Conservation (phyloP, 2,329 filamentous ascomycete species). For the Colletotrichum simmondsii region DNA sequence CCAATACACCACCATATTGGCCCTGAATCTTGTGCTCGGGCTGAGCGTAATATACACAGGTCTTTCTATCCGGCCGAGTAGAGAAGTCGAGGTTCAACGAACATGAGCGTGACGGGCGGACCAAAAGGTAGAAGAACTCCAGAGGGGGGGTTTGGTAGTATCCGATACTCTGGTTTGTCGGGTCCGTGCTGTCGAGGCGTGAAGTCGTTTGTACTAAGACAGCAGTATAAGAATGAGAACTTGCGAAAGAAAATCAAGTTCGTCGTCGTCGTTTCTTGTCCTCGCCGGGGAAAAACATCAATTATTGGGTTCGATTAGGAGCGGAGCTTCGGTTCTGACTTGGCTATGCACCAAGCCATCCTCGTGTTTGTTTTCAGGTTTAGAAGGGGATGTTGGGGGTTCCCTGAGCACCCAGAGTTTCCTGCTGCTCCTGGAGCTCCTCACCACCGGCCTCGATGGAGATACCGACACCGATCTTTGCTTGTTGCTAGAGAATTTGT, state of each 20-base stretch:
- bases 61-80: conserved; percentile 21
- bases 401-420: conserved; percentile 64
- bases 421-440: conserved; percentile 88
- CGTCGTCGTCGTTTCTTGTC: conserved; percentile 28
- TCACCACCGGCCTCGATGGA: conserved; percentile 89
- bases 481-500: conserved; percentile 76
- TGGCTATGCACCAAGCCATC: conserved; percentile 17
- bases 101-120: conserved; percentile 22
- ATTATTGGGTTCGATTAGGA: conserved; percentile 37
- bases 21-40: conserved; percentile 20
- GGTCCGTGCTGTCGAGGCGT: conserved; percentile 29
- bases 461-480: conserved; percentile 94
- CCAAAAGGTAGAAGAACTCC: conserved; percentile 1
- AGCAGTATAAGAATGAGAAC: conserved; percentile 32
- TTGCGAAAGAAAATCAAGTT: conserved; percentile 25
- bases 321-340: conserved; percentile 37
- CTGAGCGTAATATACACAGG: conserved; percentile 36
- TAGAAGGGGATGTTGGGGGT: conserved; percentile 75
- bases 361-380: conserved; percentile 36
- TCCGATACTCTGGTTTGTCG: conserved; percentile 1
- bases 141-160: not conserved
- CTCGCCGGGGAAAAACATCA: conserved; percentile 30
- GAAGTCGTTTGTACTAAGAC: conserved; percentile 36
- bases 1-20: conserved; percentile 29
- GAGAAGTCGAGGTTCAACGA: conserved; percentile 26